These are phyloP conservation scores for Adiantum capillusveneris DNA, from an alignment of 75 land plant species.

Conservation along the genomic window DNA sequence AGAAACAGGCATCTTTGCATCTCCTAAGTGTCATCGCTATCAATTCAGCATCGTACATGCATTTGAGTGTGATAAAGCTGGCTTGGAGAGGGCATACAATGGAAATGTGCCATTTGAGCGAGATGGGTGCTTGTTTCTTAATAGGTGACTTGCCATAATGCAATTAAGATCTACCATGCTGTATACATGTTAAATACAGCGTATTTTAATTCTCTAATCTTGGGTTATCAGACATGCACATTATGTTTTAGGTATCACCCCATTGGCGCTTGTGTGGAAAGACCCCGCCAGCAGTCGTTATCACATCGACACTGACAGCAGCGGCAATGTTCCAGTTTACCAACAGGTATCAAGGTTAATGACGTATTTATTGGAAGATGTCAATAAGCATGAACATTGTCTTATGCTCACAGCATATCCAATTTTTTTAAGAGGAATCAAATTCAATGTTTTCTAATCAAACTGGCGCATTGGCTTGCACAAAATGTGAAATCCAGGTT, in stretches of 20 bases:
- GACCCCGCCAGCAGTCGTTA: slow-evolving; percentile 82
- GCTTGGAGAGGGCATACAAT: slow-evolving; percentile 62
- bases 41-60: slow-evolving; percentile 72
- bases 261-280: slow-evolving; percentile 86
- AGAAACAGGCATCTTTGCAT: slow-evolving; percentile 72
- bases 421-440: too few species aligned
- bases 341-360: slow-evolving; percentile 88
- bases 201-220: not conserved
- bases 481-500: too few species aligned
- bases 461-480: too few species aligned
- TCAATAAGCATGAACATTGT: too few species aligned
- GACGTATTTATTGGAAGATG: too few species aligned
- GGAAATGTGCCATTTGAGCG: slow-evolving; percentile 59
- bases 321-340: slow-evolving; percentile 64
- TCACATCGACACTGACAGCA: slow-evolving; percentile 81
- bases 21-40: slow-evolving; percentile 62
- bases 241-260: slow-evolving; percentile 82
- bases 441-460: too few species aligned
- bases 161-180: too few species aligned
- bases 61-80: slow-evolving; percentile 57
- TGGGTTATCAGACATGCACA: slow-evolving; percentile 70
- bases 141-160: slow-evolving; percentile 43
- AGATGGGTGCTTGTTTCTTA: slow-evolving; percentile 82
- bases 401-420: too few species aligned
- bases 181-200: not conserved